Base-by-base conservation (phyloP, 2,329 filamentous ascomycete species). In the Epichloe bromicola region DNA sequence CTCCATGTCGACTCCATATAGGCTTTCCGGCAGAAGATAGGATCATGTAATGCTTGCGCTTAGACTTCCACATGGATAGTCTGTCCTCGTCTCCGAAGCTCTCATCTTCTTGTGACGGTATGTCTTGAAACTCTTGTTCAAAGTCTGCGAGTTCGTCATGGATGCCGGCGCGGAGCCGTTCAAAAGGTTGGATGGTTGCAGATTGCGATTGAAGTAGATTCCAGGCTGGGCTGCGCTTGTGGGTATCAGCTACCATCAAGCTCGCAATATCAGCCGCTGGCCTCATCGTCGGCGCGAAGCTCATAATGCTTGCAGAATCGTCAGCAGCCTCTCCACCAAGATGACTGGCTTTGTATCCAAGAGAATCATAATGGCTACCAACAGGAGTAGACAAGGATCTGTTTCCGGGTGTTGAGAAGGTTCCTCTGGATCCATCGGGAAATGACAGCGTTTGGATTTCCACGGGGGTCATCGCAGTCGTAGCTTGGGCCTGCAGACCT, bases 41-140 rank as follows among this genome's bases (percentile, higher is more conserved):
- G 60, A 98, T 95, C 68, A 98, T 81, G 66, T 95, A 98, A 68
- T 98, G 93, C 68, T 98, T 98, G 55, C 90, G 75, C 70, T 97
- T 97, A 38, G 85, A 80, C 64, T 89, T 93, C 90, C 90, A 98
- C 56, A 82, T 74, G 15, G 73, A 70, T 40, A 95, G 73, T 26
- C 88, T 71, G 45, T 74, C 69, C 45, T 83, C 79, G 50, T 80
- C 76, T 45, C 65, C 67, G 53, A 69, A 64, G 36, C 67, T 63
- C 45, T 67, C 65, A 50, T 67, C 62, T 6, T 61, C 57, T 30
- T 72, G 74, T 6, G 82, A 78, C 1, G 82, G 83, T 40, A 95
- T 74, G 26, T 81, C 72, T 53, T 89, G 83, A 58, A 96, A 95
- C 63, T 97, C 91, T 54, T 74, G 71, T 41, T 80, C 74, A 58